These are phyloP conservation scores for Mortierella sp. DNA, from an alignment of 371 early-diverging fungal genomes.

Conservation along the genomic window DNA sequence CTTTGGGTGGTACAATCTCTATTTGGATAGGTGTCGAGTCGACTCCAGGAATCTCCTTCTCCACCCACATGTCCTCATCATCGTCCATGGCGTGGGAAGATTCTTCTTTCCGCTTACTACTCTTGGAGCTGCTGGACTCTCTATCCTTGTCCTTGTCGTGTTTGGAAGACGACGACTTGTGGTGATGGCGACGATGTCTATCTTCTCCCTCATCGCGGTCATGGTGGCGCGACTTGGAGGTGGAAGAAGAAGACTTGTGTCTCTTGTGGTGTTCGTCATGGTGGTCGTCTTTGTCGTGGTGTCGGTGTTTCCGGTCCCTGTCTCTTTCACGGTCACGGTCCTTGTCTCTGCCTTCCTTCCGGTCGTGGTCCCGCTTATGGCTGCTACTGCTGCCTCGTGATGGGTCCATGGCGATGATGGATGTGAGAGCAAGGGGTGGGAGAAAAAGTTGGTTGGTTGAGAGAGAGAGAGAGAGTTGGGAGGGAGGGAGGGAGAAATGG, in stretches of 20 bases:
- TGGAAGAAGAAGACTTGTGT: slow-evolving; percentile 44
- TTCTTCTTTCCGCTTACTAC: slow-evolving; percentile 13
- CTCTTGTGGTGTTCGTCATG: slow-evolving; percentile 26
- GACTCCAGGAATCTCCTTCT: slow-evolving; percentile 33
- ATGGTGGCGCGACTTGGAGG: slow-evolving; percentile 40
- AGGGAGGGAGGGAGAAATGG: no score
- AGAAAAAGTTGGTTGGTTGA: no score
- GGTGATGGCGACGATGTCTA: slow-evolving; percentile 15
- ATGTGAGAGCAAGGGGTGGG: neutral
- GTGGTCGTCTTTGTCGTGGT: slow-evolving; percentile 22
- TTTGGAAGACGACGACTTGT: slow-evolving; percentile 35
- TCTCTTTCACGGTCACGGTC: slow-evolving; percentile 26
- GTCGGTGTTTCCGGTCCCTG: slow-evolving; percentile 34
- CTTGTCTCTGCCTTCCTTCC: slow-evolving; percentile 13
- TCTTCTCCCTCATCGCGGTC: slow-evolving; percentile 43
- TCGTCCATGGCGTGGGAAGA: slow-evolving; percentile 14
- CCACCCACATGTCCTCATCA: slow-evolving; percentile 54
- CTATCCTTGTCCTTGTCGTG: slow-evolving; percentile 34
- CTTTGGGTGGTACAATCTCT: neutral
- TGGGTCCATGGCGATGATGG: slow-evolving; percentile 24
- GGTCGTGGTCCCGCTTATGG: slow-evolving; percentile 19
- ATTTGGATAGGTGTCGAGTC: slow-evolving; percentile 1
- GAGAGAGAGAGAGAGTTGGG: no score
- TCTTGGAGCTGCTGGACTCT: slow-evolving; percentile 1
- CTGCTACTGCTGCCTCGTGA: slow-evolving; percentile 23